Conservation (phyloP, 768 basidiomycete genomes). For the Gymnopilus junonius region DNA sequence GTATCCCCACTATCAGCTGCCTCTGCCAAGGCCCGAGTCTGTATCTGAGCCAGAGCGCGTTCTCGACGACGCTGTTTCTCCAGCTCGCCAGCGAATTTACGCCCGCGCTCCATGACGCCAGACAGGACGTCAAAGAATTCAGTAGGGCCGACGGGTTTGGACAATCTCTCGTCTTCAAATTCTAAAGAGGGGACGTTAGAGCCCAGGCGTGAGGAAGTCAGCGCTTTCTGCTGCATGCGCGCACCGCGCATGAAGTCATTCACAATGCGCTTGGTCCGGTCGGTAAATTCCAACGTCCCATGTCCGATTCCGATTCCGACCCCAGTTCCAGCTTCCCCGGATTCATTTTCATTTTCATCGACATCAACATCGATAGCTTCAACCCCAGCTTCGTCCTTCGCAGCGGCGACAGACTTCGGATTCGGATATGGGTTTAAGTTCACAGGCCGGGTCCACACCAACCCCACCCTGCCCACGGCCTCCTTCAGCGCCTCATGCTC, state of each 20-base stretch:
- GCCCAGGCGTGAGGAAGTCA: background rate
- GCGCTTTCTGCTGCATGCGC: conserved; percentile 6
- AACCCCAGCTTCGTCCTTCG: background rate
- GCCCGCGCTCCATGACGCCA: conserved; percentile 4
- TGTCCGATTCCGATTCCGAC: background rate
- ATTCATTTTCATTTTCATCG: background rate
- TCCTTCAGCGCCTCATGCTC: conserved; percentile 14
- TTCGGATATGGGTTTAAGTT: no score
- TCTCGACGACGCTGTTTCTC: background rate
- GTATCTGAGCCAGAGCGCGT: background rate
- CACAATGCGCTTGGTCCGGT: conserved; percentile 10
- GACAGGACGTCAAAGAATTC: conserved; percentile 13
- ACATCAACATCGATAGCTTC: no score
- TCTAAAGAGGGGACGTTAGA: background rate
- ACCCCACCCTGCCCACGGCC: conserved; percentile 4
- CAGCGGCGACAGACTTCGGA: background rate
- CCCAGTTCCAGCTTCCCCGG: background rate
- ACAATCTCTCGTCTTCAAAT: background rate
- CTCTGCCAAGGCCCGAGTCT: no score
- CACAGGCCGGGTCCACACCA: conserved; percentile 10
- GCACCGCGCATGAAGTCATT: conserved; percentile 16
- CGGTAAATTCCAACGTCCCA: background rate
- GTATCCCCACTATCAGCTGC: background rate
- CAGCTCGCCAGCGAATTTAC: conserved; percentile 1
- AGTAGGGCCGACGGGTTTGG: background rate